A percentile compares a stretch with the other conserved stretches of the same genome.
These are phyloP conservation scores for Pythium sukuiense DNA, from an alignment of 352 stramenopile genomes.

Conservation along the genomic window DNA sequence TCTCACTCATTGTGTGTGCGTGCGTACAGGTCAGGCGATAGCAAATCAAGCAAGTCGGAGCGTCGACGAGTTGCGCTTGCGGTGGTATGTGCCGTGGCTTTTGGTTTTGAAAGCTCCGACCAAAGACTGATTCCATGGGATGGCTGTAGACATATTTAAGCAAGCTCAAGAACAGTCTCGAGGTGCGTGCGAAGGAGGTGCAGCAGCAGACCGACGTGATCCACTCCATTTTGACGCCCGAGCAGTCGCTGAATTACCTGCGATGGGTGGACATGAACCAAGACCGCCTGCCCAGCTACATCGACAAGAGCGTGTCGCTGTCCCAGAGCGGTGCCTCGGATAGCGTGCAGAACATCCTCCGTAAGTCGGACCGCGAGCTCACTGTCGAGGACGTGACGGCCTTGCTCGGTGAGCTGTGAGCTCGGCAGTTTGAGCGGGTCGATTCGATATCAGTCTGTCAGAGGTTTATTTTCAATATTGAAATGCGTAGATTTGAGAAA, in stretches of 20 bases:
- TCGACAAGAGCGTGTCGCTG: conserved; percentile 63
- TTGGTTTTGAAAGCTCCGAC: not conserved
- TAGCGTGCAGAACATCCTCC: conserved; percentile 70
- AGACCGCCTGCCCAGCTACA: conserved; percentile 57
- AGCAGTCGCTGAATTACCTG: conserved; percentile 83
- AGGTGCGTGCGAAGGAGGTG: conserved; percentile 76
- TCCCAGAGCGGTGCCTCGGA: conserved; percentile 58
- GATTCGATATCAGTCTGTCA: conserved; percentile 9
- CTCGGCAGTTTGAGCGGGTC: not conserved
- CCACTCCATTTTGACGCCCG: conserved; percentile 82
- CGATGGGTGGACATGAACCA: conserved; percentile 84
- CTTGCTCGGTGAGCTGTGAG: conserved; percentile 64
- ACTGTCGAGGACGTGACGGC: conserved; percentile 86
- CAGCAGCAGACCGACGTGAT: conserved; percentile 80
- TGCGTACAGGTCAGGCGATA: conserved; percentile 55
- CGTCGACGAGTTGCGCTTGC: conserved; percentile 77
- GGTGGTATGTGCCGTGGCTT: conserved; percentile 48
- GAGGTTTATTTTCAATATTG: not conserved
- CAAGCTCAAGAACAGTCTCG: conserved; percentile 83
- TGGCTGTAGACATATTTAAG: conserved; percentile 81
- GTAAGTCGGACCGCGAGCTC: conserved; percentile 82
- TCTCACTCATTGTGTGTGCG: not conserved
- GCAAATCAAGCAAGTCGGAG: conserved; percentile 83
- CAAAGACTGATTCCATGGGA: not conserved
- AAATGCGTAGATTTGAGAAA: not conserved